phyloP scores from a whole-genome alignment of 208 protist species.

The Leishmania major region DNA sequence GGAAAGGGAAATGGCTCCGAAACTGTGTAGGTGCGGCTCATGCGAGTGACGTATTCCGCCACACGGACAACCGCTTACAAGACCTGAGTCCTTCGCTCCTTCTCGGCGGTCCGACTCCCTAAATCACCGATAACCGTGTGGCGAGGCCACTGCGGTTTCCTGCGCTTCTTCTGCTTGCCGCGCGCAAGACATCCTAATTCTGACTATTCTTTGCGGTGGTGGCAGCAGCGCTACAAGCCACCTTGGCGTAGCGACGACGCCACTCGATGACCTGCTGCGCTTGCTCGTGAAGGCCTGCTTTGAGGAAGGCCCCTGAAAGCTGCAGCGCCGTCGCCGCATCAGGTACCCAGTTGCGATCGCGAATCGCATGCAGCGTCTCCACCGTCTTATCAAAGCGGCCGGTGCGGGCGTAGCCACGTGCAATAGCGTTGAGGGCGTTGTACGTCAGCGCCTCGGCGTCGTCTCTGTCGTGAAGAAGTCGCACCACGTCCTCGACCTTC shows the following conservation, averaged over 20 bases:
- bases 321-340: slow-evolving; percentile 80
- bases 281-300: slow-evolving; percentile 87
- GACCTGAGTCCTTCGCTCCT: too few species aligned
- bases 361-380: slow-evolving; percentile 75
- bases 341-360: slow-evolving; percentile 78
- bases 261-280: slow-evolving; percentile 88
- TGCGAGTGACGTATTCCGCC: too few species aligned
- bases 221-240: slow-evolving; percentile 7
- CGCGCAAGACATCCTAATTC: not conserved
- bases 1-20: too few species aligned
- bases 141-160: too few species aligned
- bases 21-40: too few species aligned
- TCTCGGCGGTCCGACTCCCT: too few species aligned
- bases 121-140: too few species aligned
- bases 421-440: slow-evolving; percentile 79
- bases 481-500: slow-evolving; percentile 66
- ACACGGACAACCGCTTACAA: too few species aligned
- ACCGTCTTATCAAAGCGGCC: slow-evolving; percentile 89
- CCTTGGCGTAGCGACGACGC: slow-evolving; percentile 81
- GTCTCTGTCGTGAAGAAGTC: slow-evolving; percentile 14
- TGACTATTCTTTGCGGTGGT: not conserved
- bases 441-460: slow-evolving; percentile 55
- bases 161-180: not conserved
- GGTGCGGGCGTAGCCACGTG: slow-evolving; percentile 69
- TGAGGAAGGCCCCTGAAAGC: slow-evolving; percentile 81